Percentiles rank a stretch among this genome's conserved stretches.
phyloP scores from a whole-genome alignment of 345 rosid genomes.

The Boechera stricta region DNA sequence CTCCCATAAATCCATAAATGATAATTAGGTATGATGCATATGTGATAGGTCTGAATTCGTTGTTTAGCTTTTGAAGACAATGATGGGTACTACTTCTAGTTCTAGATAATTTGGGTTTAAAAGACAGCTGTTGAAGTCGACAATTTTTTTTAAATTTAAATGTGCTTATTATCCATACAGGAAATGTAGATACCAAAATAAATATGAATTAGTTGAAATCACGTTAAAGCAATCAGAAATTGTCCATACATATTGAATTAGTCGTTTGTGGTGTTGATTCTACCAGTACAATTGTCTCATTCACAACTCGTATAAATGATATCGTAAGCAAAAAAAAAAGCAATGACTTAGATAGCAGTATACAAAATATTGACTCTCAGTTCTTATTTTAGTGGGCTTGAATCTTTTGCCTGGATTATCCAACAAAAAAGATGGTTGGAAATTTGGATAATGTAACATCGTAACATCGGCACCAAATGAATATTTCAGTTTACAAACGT shows the following conservation, averaged over 20 bases:
- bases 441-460: neutral
- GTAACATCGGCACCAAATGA: too few relatives aligned
- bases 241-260: conserved; percentile 18
- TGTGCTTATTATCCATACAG: neutral
- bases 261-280: neutral
- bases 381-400: neutral
- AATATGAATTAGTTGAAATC: conserved; percentile 21
- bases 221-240: neutral
- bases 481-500: too few relatives aligned
- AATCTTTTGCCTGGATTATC: neutral
- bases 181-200: conserved; percentile 25
- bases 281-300: neutral
- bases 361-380: neutral
- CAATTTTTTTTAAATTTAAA: conserved; percentile 30
- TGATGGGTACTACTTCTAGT: conserved; percentile 18
- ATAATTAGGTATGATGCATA: conserved; percentile 18
- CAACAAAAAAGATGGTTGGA: neutral
- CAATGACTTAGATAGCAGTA: neutral
- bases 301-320: conserved; percentile 1
- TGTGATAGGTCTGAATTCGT: conserved; percentile 28
- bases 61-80: conserved; percentile 35
- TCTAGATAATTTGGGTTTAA: conserved; percentile 28
- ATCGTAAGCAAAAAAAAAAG: neutral
- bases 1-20: neutral
- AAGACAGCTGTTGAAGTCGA: conserved; percentile 28